Evolutionary conservation across 257 asterid species (phyloP), one percentile per base, ranked within the genome.

Genomic region (Paraleonurus japonicus): DNA sequence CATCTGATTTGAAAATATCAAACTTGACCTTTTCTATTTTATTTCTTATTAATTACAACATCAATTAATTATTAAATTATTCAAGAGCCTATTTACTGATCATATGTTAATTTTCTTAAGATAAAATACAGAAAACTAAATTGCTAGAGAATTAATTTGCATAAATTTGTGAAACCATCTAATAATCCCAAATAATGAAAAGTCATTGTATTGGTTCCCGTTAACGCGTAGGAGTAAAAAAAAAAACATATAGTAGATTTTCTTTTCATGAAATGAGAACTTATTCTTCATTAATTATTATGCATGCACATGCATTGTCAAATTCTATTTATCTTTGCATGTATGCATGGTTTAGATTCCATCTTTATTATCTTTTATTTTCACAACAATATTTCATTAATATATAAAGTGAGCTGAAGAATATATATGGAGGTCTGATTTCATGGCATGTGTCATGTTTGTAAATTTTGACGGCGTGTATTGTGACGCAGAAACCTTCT

Each of bases 211-310:
- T 74, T n/a, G 76, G 82, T 83, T 80, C 83, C 45, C 82, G 81
- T 26, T 33, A 55, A 74, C 54, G 28, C 26, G 23, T 13, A 2
- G 2, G 16, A 13, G 43, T 41, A 0, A 5, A 22, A 24, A 55
- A 59, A 33, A 35, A 67, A 43, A 47, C 41, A 39, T 32, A 65
- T 17, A 64, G 76, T 17, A 64, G 76, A 24, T 79, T 76, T 51
- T 43, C 0, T 3, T 24, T 2, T 15, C 5, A 15, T 22, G 15
- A 33, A 13, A 65, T 59, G 69, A 70, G 95, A 84, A 84, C 82
- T 68, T 66, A 81, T 85, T 82, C 88, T 73, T 71, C 10, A 69
- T 82, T 79, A n/a, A n/a, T n/a, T n/a, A n/a, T n/a, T n/a, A n/a
- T n/a, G n/a, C n/a, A 79, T 84, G 83, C 83, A 79, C 83, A 79